Evolutionary conservation across 495 filamentous ascomycete genomes (phyloP).

Genomic region (Penicillium goetzii): DNA sequence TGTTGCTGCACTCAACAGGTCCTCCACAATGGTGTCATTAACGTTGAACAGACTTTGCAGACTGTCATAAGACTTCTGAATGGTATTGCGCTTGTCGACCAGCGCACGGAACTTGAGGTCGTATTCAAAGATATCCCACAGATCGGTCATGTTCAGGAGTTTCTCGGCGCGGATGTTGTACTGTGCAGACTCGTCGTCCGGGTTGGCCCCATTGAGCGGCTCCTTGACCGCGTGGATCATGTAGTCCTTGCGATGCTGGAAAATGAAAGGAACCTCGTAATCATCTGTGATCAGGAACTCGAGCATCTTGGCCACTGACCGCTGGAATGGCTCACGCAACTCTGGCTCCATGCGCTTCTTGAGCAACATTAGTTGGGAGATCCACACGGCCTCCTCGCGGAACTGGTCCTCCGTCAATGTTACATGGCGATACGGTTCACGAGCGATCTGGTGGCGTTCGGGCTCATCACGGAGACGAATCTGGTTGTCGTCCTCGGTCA

Average conservation of each 20-base stretch:
- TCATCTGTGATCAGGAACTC: constrained; percentile 92
- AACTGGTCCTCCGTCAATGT: constrained; percentile 77
- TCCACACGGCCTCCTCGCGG: constrained; percentile 89
- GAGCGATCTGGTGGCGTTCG: constrained; percentile 89
- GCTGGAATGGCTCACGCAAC: constrained; percentile 79
- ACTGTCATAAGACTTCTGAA: constrained; percentile 76
- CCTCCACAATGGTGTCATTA: constrained; percentile 66
- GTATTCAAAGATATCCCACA: constrained; percentile 92
- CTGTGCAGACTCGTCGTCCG: constrained; percentile 67
- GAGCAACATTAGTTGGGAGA: constrained; percentile 82
- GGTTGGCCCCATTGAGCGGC: constrained; percentile 51
- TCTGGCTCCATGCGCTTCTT: constrained; percentile 74
- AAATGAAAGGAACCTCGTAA: constrained; percentile 94
- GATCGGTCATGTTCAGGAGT: constrained; percentile 85
- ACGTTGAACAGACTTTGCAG: constrained; percentile 60
- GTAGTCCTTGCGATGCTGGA: constrained; percentile 97
- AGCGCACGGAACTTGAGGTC: constrained; percentile 93
- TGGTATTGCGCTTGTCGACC: constrained; percentile 81
- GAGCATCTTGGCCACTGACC: constrained; percentile 87
- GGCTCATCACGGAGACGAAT: constrained; percentile 88
- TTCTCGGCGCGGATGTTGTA: constrained; percentile 82
- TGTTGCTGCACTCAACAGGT: constrained; percentile 71
- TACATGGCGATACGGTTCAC: constrained; percentile 81
- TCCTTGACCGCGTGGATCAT: constrained; percentile 88
- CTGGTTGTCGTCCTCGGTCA: constrained; percentile 91